Evolutionary conservation across 805 yeast genomes (phyloP), one percentile per base, ranked within the genome.

Genomic region (Teunomyces atbi): DNA sequence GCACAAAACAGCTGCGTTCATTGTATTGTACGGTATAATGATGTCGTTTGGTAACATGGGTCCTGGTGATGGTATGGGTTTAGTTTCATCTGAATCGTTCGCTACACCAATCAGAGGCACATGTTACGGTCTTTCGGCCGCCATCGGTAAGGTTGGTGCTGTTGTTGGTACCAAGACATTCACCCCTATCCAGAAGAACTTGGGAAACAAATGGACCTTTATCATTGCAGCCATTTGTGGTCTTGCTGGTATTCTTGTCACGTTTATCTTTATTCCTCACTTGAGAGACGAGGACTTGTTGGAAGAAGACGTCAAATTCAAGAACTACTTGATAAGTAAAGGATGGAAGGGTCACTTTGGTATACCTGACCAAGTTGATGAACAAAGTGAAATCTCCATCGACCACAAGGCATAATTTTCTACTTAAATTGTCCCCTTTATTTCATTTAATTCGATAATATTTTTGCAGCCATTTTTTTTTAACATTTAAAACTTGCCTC

Each of bases 141-240:
- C 91, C 3, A 69, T 84, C 40, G 94, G 94, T 47, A 86, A 86
- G 63, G 85, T 84, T 20, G 95, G 94, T 46, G 94, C 92, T n/a
- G 90, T 84, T 18, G 82, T 84, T 18, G 94, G 94, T 23, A 84
- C 90, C 19, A 79, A 83, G 60, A 77, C 77, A 13, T 86, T 86
- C 67, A 79, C 82, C 7, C 86, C 89, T 13, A 84, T 86, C 53
- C 81, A 83, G 64, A 64, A 57, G 34, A 63, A 84, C 58, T 68
- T 83, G 51, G 94, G 94, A 29, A 70, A 79, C 55, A 69, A 69
- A 48, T 86, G 89, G 87, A 86, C 92, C 4, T 86, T 86, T 57
- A 86, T 86, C 53, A 83, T 86, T 56, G 86, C 91, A 19, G 94
- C 92, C 11, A 69, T 78, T 43, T 76, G 86, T 56, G 92, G 94